These are phyloP conservation scores for Termitomyces sp. DNA, from an alignment of 768 basidiomycete species.

Conservation along the genomic window DNA sequence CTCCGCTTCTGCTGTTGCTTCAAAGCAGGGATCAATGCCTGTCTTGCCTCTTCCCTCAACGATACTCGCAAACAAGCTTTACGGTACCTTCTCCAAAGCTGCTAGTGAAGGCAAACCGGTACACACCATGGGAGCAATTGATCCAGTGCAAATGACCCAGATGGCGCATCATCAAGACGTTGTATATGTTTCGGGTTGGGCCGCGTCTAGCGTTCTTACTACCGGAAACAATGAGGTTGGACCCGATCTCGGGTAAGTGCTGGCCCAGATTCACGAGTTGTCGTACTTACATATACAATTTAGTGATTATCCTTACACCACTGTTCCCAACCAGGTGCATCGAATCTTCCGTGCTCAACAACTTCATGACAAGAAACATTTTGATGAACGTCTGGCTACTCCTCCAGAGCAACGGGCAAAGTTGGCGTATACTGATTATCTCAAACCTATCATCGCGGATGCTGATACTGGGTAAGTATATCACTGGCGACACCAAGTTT, in stretches of 20 bases:
- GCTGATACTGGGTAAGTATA: slow-evolving; percentile 81
- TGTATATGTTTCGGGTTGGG: slow-evolving; percentile 93
- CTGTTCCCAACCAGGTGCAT: slow-evolving; percentile 94
- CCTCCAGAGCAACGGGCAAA: slow-evolving; percentile 59
- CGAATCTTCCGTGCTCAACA: slow-evolving; percentile 89
- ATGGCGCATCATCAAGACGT: slow-evolving; percentile 85
- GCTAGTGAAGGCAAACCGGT: slow-evolving; percentile 63
- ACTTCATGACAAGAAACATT: slow-evolving; percentile 89
- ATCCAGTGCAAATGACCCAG: slow-evolving; percentile 93
- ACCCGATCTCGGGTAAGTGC: slow-evolving; percentile 80
- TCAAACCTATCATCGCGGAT: slow-evolving; percentile 91
- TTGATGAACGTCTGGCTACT: slow-evolving; percentile 73
- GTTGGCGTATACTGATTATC: slow-evolving; percentile 79
- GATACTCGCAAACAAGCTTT: slow-evolving; percentile 85
- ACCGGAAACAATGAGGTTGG: slow-evolving; percentile 91
- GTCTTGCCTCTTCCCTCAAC: slow-evolving; percentile 71
- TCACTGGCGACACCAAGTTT: not conserved
- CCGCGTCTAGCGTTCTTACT: slow-evolving; percentile 77
- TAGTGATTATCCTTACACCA: slow-evolving; percentile 94
- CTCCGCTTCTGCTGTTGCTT: slow-evolving; percentile 69
- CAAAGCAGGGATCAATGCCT: slow-evolving; percentile 86
- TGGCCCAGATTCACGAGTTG: slow-evolving; percentile 5
- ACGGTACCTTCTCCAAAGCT: slow-evolving; percentile 55
- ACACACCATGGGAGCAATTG: slow-evolving; percentile 90
- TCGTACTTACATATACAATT: not conserved